A percentile compares a stretch with the other conserved stretches of the same genome.
Evolutionary conservation across 345 rosid species (phyloP).

Genomic region (Microcos paniculata): DNA sequence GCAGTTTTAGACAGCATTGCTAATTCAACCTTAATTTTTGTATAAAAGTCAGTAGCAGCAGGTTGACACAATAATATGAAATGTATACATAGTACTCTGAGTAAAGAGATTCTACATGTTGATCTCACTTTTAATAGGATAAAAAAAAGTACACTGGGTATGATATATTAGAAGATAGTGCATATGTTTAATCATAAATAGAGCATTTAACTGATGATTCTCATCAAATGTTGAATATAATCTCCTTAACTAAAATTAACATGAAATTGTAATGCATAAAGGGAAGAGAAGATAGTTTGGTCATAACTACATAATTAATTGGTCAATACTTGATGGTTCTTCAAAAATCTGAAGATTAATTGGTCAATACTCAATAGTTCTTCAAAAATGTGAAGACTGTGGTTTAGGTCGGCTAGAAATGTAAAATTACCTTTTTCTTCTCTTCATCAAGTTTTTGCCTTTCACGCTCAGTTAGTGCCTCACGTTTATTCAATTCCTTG

Average conservation of each 20-base stretch:
- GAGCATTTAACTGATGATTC: not conserved
- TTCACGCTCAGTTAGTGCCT: constrained; percentile 78
- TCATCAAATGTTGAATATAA: not conserved
- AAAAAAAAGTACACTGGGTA: not conserved
- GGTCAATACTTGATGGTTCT: too few relatives aligned
- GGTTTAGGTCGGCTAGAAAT: not conserved
- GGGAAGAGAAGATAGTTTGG: not conserved
- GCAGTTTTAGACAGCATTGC: not conserved
- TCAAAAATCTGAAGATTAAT: not conserved
- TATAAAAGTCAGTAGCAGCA: not conserved
- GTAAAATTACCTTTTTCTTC: constrained; percentile 53
- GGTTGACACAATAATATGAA: not conserved
- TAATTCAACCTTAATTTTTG: not conserved
- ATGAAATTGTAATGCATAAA: not conserved
- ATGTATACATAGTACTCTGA: not conserved
- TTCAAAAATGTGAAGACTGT: not conserved
- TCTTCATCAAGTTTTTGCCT: constrained; percentile 85
- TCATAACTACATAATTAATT: not conserved
- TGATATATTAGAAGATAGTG: not conserved
- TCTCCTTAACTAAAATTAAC: not conserved
- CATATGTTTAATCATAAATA: not conserved
- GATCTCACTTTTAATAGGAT: not conserved
- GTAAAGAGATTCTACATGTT: not conserved
- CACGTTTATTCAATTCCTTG: constrained; percentile 73
- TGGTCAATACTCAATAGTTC: too few relatives aligned